These are phyloP conservation scores for Neospora caninum DNA, from an alignment of 169 alveolate species.

Conservation along the genomic window DNA sequence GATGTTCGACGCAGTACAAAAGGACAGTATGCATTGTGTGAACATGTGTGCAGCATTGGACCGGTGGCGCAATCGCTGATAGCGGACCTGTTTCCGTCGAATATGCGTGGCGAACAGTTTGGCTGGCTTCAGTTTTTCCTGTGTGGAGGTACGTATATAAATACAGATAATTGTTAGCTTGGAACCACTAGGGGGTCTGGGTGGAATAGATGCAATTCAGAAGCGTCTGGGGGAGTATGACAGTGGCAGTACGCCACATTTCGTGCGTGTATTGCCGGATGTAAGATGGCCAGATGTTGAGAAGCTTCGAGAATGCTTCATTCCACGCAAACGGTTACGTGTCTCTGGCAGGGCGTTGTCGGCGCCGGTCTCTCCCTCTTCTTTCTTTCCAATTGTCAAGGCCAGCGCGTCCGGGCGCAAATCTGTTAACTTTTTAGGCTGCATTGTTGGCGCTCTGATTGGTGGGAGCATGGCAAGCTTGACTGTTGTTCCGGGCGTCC, in stretches of 20 bases:
- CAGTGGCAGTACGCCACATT: too few species aligned
- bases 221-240: too few species aligned
- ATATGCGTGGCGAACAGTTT: constrained; percentile 80
- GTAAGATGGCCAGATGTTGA: too few species aligned
- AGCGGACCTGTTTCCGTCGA: constrained; percentile 83
- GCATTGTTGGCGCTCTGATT: constrained; percentile 67
- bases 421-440: constrained; percentile 26
- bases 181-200: neutral
- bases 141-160: constrained; percentile 54
- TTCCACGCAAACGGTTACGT: too few species aligned
- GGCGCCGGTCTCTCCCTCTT: too few species aligned
- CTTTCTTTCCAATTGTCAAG: too few species aligned
- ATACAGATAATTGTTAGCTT: neutral
- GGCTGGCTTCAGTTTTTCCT: constrained; percentile 83
- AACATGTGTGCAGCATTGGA: constrained; percentile 75
- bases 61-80: constrained; percentile 85
- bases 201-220: too few species aligned
- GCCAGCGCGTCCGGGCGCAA: too few species aligned
- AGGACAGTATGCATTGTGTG: neutral
- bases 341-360: too few species aligned
- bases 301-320: too few species aligned
- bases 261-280: too few species aligned
- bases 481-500: constrained; percentile 42
- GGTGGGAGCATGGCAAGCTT: constrained; percentile 65
- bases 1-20: too few species aligned